Conservation (phyloP, 2,329 filamentous ascomycete genomes). For the Penicillium sp. region DNA sequence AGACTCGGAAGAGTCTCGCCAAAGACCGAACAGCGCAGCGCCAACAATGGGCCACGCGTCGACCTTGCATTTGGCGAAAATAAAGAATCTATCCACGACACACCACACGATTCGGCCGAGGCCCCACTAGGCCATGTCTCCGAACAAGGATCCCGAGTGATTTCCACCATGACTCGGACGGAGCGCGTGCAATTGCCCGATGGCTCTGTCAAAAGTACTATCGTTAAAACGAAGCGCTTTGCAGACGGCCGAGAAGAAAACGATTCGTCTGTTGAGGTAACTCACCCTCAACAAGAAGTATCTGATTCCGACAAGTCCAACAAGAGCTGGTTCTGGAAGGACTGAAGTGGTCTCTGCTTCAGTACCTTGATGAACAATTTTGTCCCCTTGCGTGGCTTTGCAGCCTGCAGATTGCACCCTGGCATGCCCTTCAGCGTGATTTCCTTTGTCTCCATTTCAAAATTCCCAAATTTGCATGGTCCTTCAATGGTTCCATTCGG, state of each 20-base stretch:
- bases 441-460: background rate
- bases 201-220: slow-evolving; percentile 60
- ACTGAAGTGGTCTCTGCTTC: slow-evolving; percentile 16
- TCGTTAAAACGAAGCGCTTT: slow-evolving; percentile 60
- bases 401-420: background rate
- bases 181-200: slow-evolving; percentile 58
- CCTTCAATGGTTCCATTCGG: background rate
- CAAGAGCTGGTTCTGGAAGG: slow-evolving; percentile 44
- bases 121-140: slow-evolving; percentile 4
- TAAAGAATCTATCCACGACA: slow-evolving; percentile 27
- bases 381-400: slow-evolving; percentile 3
- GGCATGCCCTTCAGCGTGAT: background rate
- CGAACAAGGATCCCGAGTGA: slow-evolving; percentile 34
- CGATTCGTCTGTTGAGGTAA: slow-evolving; percentile 54
- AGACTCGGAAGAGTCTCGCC: slow-evolving; percentile 9
- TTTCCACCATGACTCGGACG: slow-evolving; percentile 61
- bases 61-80: slow-evolving; percentile 30
- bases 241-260: slow-evolving; percentile 62
- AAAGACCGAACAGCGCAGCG: slow-evolving; percentile 12
- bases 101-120: slow-evolving; percentile 1
- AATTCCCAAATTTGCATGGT: background rate
- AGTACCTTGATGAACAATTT: background rate
- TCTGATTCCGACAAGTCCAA: slow-evolving; percentile 14
- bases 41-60: slow-evolving; percentile 30
- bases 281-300: slow-evolving; percentile 24